Base-by-base conservation (phyloP, 192 early-diverging fungal genomes). In the Oehlia diaphana region DNA sequence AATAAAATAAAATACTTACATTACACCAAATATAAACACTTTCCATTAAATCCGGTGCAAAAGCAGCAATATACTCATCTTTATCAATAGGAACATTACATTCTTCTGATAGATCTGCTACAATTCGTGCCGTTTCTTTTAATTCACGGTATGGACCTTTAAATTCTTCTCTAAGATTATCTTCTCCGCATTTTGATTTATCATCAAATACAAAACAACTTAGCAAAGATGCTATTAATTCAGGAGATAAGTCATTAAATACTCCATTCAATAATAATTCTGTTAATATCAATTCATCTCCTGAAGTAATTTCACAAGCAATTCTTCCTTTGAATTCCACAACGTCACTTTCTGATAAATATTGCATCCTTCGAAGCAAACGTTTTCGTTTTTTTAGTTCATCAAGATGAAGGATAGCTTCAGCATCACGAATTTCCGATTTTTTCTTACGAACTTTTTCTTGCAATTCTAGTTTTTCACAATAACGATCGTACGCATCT, bases 271-370 rank as follows among this genome's bases (percentile, higher is more conserved):
- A 95, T 44, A 98, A 93, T 90, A 98, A 87, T 86, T 98, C 97
- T 0, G 96, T 96, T 77, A 98, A 86, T 72, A 98, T 69, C 14
- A 98, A 86, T 85, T 96, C 95, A 86, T 97, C 97, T 26, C 94
- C 95, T 3, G 93, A 88, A 28, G 91, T 94, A 66, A 98, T 93
- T 85, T 98, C 97, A 83, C 96, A 98, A 2, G 97, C 97, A 2
- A 97, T 95, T 4, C 97, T 90, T 31, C 97, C 97, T 82, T 98
- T 98, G 84, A 96, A 90, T 75, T 95, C 95, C 63, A 97, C 92
- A 1, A 97, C 93, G 77, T 96, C 97, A 19, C 88, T 85, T 2
- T 83, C 80, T 8, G 89, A 90, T 2, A 90, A 95, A 79, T 94
- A 97, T 0, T 93, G 95, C 9, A 98, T 81, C 9, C 90, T 74